Evolutionary conservation across 352 stramenopile genomes (phyloP).

Genomic region (Pythium dissotocum): DNA sequence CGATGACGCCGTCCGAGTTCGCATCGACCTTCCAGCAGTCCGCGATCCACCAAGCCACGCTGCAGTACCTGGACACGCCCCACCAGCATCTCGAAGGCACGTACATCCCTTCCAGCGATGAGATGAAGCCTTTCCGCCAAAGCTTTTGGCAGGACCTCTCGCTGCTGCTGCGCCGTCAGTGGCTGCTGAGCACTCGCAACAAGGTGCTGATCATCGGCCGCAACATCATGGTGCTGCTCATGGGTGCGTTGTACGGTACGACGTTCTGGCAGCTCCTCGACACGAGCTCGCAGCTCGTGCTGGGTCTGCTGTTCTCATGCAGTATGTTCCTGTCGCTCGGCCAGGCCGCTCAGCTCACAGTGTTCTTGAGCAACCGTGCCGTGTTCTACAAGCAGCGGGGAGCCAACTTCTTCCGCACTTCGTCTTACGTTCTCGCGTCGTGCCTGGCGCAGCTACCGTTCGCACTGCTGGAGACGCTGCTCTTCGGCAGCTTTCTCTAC

Average conservation of each 20-base stretch:
- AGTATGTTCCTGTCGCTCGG: conserved; percentile 88
- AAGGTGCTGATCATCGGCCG: conserved; percentile 44
- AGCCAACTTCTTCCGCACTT: conserved; percentile 86
- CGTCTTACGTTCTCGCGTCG: conserved; percentile 72
- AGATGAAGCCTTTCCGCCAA: conserved; percentile 44
- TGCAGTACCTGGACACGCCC: conserved; percentile 40
- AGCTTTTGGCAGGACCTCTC: conserved; percentile 46
- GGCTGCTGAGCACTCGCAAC: conserved; percentile 68
- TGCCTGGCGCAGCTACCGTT: conserved; percentile 57
- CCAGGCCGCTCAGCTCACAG: conserved; percentile 74
- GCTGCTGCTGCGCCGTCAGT: conserved; percentile 56
- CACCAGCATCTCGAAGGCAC: conserved; percentile 8
- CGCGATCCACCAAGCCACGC: conserved; percentile 46
- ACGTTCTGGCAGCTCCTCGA: conserved; percentile 67
- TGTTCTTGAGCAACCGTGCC: conserved; percentile 69
- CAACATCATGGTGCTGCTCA: conserved; percentile 59
- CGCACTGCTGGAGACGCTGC: conserved; percentile 64
- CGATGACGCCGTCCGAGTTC: conserved; percentile 39
- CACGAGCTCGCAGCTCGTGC: conserved; percentile 54
- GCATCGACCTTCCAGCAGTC: conserved; percentile 53
- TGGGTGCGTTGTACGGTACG: conserved; percentile 64
- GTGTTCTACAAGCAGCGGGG: conserved; percentile 91
- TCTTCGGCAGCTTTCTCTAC: conserved; percentile 89
- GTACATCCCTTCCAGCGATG: conserved; percentile 19
- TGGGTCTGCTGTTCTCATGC: conserved; percentile 88